Base-by-base conservation (phyloP, 148 eudicot genomes). In the Rhododendron vialii region DNA sequence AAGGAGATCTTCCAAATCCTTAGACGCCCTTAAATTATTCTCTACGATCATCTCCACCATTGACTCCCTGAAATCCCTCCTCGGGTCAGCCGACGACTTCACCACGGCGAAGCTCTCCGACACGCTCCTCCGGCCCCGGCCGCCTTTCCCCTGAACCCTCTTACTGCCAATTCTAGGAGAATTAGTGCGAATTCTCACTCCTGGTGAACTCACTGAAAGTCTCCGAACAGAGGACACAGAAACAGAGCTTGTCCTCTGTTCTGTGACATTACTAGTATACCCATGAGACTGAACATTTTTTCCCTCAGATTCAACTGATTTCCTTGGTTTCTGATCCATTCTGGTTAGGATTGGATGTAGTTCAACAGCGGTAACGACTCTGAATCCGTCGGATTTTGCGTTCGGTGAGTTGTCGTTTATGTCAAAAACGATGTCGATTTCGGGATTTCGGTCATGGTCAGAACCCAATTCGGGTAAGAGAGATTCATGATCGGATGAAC, bases 11-110 rank as follows among this genome's bases (percentile, higher is more conserved):
- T 96, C 99, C 91, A 96, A 89, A 43, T 96, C 99, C 51, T 92
- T 94, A 0, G 98, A 89, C 14, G 87, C 88, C 82, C 65, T 87
- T 35, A 96, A 89, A 82, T 94, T 91, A 36, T 95, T 95, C 88
- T 95, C 91, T 26, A 89, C 75, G 4, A 96, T 95, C 99, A 96
- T 96, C 92, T 96, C 98, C 89, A 95, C 94, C 98, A 95, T 96
- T 65, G 98, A 96, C 35, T 95, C 98, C 67, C 84, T 93, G 57
- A 95, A 96, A 87, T 96, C 99, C 53, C 63, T 89, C 7, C 88
- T 89, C 5, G 99, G 98, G 88, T 95, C 94, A 82, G 73, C 57
- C 30, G 99, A 93, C 0, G 94, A 82, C 86, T 96, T 96, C 90
- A 96, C 98, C 76, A 96, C 95, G 9, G 98, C 98, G 30, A 93